Conservation (phyloP, 345 rosid genomes). For the Syzygium aromaticum region DNA sequence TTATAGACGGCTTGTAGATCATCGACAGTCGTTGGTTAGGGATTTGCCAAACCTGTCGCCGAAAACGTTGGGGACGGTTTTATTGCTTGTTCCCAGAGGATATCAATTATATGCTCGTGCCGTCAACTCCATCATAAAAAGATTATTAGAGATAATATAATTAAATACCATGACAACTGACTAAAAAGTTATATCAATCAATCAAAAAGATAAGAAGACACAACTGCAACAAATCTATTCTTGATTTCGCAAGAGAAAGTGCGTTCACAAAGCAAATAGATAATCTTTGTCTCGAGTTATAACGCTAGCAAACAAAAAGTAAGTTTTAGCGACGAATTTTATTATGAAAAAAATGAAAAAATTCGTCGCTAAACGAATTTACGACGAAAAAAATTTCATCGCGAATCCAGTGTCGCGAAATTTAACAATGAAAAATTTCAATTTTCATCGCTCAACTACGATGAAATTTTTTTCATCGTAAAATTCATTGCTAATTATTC, state of each 20-base stretch:
- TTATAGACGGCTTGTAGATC: background rate
- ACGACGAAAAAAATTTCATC: no score
- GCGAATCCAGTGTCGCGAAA: no score
- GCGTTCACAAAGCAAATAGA: background rate
- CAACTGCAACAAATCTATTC: background rate
- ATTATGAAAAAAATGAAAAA: no score
- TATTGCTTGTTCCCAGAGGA: background rate
- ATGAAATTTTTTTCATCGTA: no score
- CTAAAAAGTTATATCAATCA: background rate
- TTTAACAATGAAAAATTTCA: no score
- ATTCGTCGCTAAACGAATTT: no score
- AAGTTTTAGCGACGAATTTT: no score
- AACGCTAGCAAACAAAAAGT: no score
- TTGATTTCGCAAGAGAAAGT: background rate
- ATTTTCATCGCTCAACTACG: no score
- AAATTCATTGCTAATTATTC: no score
- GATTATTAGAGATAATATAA: background rate
- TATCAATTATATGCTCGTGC: background rate
- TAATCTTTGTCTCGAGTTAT: rapidly evolving
- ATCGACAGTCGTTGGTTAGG: background rate
- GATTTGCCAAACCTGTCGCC: rapidly evolving
- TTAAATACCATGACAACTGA: background rate
- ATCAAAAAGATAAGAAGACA: background rate
- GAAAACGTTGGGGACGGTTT: no score
- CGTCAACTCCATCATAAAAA: no score